Evolutionary conservation across 305 asterid species (phyloP).

Genomic region (Withania somnifera): DNA sequence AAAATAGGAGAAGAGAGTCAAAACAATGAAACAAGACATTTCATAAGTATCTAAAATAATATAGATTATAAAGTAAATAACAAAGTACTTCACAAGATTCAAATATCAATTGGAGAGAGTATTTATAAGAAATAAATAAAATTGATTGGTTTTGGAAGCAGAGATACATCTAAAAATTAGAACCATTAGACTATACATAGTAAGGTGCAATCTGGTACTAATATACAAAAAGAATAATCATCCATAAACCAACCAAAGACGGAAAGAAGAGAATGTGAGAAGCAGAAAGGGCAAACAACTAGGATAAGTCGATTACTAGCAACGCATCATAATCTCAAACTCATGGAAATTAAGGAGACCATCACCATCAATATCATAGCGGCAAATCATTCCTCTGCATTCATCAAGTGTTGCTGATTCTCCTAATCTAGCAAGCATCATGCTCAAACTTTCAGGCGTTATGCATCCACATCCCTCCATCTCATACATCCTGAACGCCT

Average conservation of each 20-base stretch:
- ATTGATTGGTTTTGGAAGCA: background rate
- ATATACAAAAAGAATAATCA: background rate
- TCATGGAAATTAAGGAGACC: slow-evolving; percentile 57
- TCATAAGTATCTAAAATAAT: background rate
- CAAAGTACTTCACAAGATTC: background rate
- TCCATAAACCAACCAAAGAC: background rate
- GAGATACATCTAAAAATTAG: background rate
- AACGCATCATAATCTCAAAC: slow-evolving; percentile 53
- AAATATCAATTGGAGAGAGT: background rate
- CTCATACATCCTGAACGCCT: slow-evolving; percentile 58
- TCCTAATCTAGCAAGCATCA: slow-evolving; percentile 42
- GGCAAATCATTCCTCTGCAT: slow-evolving; percentile 45
- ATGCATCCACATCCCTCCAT: slow-evolving; percentile 46
- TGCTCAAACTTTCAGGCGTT: slow-evolving; percentile 38
- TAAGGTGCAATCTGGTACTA: background rate
- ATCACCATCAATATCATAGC: slow-evolving; percentile 54
- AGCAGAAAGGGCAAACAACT: background rate
- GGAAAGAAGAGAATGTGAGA: background rate
- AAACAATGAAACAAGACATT: background rate
- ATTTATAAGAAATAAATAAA: background rate
- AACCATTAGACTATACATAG: background rate
- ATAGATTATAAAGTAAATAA: background rate
- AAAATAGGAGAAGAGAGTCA: no score
- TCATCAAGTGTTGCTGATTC: slow-evolving; percentile 30
- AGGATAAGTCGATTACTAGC: background rate